Evolutionary conservation across 2,329 filamentous ascomycete genomes (phyloP).

Genomic region (Aspergillus sp.): DNA sequence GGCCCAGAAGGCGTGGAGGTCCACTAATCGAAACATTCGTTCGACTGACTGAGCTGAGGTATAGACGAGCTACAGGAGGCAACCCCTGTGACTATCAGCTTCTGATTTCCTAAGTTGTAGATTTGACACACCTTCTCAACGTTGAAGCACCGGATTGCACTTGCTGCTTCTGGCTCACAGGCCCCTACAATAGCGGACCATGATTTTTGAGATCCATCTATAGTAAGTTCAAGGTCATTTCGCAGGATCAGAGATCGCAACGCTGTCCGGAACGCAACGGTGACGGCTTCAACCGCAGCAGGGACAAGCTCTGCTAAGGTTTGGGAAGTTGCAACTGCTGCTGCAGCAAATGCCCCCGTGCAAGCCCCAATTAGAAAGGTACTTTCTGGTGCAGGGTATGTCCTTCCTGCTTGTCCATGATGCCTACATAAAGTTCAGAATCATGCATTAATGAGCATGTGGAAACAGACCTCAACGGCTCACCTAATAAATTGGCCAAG

Average conservation of each 20-base stretch:
- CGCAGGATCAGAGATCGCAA: conserved; percentile 1
- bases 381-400: not conserved
- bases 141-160: conserved; percentile 2
- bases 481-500: conserved; percentile 13
- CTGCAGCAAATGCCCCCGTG: conserved; percentile 8
- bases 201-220: not conserved
- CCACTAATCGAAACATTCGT: conserved; percentile 9
- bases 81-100: not conserved
- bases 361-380: conserved; percentile 10
- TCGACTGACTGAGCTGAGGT: conserved; percentile 9
- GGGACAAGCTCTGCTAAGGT: conserved; percentile 8
- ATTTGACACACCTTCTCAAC: not conserved
- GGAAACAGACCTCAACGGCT: no score
- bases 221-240: not conserved
- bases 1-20: not conserved
- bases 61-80: conserved; percentile 1
- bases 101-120: not conserved
- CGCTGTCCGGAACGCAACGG: conserved; percentile 4
- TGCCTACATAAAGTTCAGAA: not conserved
- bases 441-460: not conserved
- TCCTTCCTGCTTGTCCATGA: not conserved
- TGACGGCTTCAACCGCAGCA: conserved; percentile 4
- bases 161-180: not conserved
- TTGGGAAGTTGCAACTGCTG: conserved; percentile 1
- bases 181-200: conserved; percentile 3